phyloP scores from a whole-genome alignment of 192 early-diverging fungal genomes.

The Entomortierella chlamydospora region DNA sequence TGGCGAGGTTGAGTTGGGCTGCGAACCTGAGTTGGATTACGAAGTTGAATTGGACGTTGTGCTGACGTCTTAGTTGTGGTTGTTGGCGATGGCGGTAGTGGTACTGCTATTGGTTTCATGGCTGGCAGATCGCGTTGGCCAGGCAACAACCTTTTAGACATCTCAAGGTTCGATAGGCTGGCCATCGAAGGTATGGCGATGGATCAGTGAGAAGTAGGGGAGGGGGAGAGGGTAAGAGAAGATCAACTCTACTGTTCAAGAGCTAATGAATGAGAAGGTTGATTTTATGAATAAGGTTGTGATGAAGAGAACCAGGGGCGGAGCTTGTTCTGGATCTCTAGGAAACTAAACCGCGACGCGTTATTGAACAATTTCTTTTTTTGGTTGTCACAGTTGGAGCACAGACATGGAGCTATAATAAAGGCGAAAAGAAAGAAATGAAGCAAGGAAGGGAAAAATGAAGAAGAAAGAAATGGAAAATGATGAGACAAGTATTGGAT shows the following conservation, averaged over 20 bases:
- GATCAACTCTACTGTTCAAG: no score
- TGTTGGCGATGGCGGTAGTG: background rate
- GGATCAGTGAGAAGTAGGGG: background rate
- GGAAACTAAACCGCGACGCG: background rate
- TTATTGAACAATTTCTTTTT: background rate
- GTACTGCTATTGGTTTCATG: background rate
- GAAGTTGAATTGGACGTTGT: no score
- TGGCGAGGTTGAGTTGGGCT: background rate
- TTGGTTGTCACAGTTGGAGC: no score
- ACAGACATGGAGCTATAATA: no score
- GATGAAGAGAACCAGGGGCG: no score
- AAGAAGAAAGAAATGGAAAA: background rate
- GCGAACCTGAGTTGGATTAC: background rate
- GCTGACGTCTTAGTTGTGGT: background rate
- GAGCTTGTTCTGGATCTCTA: background rate
- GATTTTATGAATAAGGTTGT: no score
- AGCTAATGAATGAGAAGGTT: no score
- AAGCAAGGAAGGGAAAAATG: background rate
- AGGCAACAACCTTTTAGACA: background rate
- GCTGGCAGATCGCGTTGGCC: background rate
- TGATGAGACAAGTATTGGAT: background rate
- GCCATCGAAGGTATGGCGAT: constrained; percentile 21
- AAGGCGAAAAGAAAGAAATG: background rate
- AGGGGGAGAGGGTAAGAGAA: background rate
- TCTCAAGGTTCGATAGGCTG: constrained; percentile 4